Evolutionary conservation across 2,329 filamentous ascomycete species (phyloP), one percentile per base, ranked within the genome.

Genomic region (Geosmithia flava): DNA sequence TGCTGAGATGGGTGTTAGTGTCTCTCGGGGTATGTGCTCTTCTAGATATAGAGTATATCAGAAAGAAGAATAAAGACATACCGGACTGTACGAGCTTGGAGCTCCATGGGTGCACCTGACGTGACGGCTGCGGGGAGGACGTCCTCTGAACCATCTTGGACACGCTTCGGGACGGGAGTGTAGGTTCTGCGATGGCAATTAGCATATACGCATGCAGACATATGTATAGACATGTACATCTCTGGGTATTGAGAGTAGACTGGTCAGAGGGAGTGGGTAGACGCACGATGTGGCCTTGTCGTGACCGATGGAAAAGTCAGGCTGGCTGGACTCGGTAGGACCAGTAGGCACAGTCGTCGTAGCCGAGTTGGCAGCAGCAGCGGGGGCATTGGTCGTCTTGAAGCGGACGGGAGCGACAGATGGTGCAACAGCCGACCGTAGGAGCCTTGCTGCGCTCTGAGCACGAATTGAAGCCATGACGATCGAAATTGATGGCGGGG

Each of bases 81-180:
- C 90, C 91, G 85, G 59, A 97, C 94, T 57, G 86, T 91, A 58
- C 93, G 82, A 53, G 87, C 90, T 71, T 98, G 90, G 17, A 98
- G 79, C 64, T 98, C 94, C 49, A 90, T 79, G 29, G 93, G 94
- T 44, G 93, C 93, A 46, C 91, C 93, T 3, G 93, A 97, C 30
- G 96, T 75, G 27, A 93, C 78, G 51, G 89, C 88, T 23, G 91
- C 93, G 47, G 90, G 80, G 42, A 93, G 75, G 50, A 80, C 71
- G 3, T 23, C 49, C 46, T 97, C 91, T 62, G 85, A 94, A 59
- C 90, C 93, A 61, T 95, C 84, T 78, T 95, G 88, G 51, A 96
- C 77, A 54, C 82, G 78, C 71, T 86, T 90, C 50, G 93, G 91
- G 20, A 96, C 81, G 19, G 91, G 93, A 1, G 91, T 95, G 68